A percentile compares a stretch with the other conserved stretches of the same genome.
These are phyloP conservation scores for Xylaria curta DNA, from an alignment of 495 filamentous ascomycete genomes.

Conservation along the genomic window DNA sequence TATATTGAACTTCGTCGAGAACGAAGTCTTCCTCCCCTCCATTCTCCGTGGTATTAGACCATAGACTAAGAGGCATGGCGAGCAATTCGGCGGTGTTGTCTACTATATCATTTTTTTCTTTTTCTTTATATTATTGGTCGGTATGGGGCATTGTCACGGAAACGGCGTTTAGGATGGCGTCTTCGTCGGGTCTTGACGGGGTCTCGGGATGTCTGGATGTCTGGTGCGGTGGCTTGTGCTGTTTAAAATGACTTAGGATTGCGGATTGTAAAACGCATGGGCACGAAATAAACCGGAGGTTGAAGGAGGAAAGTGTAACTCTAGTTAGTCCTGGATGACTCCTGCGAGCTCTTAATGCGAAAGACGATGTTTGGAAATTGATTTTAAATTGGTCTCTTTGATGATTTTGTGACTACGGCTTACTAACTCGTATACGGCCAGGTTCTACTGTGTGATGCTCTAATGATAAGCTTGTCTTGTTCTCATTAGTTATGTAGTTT, in stretches of 20 bases:
- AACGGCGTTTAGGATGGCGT: conserved; percentile 10
- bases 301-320: conserved; percentile 4
- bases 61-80: conserved; percentile 28
- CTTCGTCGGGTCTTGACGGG: background rate
- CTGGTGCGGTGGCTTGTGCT: background rate
- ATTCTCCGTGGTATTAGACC: conserved; percentile 21
- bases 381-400: background rate
- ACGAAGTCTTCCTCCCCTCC: conserved; percentile 2
- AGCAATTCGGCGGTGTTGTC: conserved; percentile 20
- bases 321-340: conserved; percentile 11
- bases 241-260: conserved; percentile 2
- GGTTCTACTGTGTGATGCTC: background rate
- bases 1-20: conserved; percentile 25
- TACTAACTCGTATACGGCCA: background rate
- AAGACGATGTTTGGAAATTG: conserved; percentile 14
- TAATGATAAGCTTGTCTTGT: background rate
- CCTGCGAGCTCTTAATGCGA: conserved; percentile 22
- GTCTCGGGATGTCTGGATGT: background rate
- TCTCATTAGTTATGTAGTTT: background rate
- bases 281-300: conserved; percentile 4
- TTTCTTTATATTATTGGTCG: background rate
- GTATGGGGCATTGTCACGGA: background rate
- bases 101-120: conserved; percentile 1
- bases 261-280: background rate
- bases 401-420: background rate